phyloP scores from a whole-genome alignment of 2,329 filamentous ascomycete genomes.

The Emmonsiellopsis sp. region DNA sequence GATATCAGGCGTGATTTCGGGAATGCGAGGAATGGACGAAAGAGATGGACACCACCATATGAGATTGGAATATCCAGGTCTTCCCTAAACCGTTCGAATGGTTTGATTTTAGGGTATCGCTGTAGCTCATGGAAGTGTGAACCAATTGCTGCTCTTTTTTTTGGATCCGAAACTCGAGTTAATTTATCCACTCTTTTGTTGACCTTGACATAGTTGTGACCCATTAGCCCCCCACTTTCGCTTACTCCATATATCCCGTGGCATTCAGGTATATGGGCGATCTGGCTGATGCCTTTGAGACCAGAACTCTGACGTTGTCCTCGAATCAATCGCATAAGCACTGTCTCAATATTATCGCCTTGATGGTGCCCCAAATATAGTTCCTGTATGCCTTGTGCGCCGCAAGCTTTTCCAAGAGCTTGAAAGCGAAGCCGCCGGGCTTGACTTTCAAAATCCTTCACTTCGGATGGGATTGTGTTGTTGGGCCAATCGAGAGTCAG shows the following conservation, averaged over 20 bases:
- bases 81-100: not conserved
- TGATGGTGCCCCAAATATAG: conserved; percentile 77
- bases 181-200: not conserved
- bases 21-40: conserved; percentile 37
- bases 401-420: conserved; percentile 55
- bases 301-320: conserved; percentile 59
- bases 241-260: conserved; percentile 63
- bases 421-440: conserved; percentile 70
- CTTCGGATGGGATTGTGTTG: conserved; percentile 27
- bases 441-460: conserved; percentile 64
- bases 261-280: conserved; percentile 73
- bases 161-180: not conserved
- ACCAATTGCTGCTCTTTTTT: not conserved
- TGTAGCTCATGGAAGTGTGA: not conserved
- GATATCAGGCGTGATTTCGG: conserved; percentile 57
- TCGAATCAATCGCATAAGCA: conserved; percentile 65
- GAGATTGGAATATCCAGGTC: conserved; percentile 15
- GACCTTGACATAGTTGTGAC: not conserved
- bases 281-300: conserved; percentile 58
- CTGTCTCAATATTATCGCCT: conserved; percentile 86
- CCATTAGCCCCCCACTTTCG: conserved; percentile 45
- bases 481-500: conserved; percentile 46
- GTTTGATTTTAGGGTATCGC: not conserved
- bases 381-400: conserved; percentile 41
- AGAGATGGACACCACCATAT: conserved; percentile 27